These are phyloP conservation scores for Cicer arietinum DNA, from an alignment of 306 rosid genomes.

Conservation along the genomic window DNA sequence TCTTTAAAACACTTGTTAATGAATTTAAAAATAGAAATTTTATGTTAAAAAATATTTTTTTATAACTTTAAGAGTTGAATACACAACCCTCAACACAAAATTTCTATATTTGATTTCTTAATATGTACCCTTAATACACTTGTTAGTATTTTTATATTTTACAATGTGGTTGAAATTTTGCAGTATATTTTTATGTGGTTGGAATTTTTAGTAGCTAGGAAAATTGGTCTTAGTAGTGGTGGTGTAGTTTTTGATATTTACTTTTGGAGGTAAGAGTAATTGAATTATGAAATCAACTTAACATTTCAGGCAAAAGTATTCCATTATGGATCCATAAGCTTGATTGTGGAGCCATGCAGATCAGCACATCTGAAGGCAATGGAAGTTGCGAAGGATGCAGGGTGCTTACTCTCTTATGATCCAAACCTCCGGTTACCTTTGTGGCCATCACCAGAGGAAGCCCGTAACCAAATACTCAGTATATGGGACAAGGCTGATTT, in stretches of 20 bases:
- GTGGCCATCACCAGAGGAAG: conserved; percentile 84
- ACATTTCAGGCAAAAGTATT: conserved; percentile 72
- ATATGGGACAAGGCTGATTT: conserved; percentile 92
- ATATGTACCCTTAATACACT: no score
- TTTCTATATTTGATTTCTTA: no score
- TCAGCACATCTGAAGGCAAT: conserved; percentile 93
- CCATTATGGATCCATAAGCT: conserved; percentile 92
- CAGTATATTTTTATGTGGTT: no score
- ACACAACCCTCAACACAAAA: no score
- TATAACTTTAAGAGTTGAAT: no score
- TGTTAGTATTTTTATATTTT: no score
- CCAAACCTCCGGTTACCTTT: conserved; percentile 81
- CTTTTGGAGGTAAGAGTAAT: background rate
- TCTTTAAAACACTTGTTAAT: no score
- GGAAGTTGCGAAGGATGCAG: conserved; percentile 88
- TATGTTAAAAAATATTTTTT: no score
- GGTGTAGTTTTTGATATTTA: background rate
- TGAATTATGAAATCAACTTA: background rate
- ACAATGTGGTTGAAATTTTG: no score
- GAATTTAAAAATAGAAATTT: no score
- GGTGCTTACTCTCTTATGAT: conserved; percentile 84
- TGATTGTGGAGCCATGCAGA: conserved; percentile 99
- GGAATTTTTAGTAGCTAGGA: background rate
- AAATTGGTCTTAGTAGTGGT: background rate
- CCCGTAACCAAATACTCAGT: conserved; percentile 81